Percentiles rank a stretch among this genome's conserved stretches.
Evolutionary conservation across 108 stramenopile genomes (phyloP).

Genomic region (Nitzschia sp.): DNA sequence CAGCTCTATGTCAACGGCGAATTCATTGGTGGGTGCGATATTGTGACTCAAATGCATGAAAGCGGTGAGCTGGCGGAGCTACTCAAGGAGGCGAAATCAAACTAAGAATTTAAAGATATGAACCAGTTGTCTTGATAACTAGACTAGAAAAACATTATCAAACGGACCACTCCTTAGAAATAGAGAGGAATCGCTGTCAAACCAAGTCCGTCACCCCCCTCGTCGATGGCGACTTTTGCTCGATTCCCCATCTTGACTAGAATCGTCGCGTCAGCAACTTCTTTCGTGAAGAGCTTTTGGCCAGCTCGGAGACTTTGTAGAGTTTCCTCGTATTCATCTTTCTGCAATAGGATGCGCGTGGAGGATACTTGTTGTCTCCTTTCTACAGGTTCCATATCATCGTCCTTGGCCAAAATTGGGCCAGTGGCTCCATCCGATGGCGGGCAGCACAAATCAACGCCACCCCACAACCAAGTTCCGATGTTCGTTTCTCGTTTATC

Average conservation of each 20-base stretch:
- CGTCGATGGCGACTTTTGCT: not conserved
- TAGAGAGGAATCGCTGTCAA: constrained; percentile 31
- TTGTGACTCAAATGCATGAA: constrained; percentile 89
- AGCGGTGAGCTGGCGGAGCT: constrained; percentile 89
- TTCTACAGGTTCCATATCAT: not conserved
- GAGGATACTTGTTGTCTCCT: not conserved
- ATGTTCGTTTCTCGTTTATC: constrained; percentile 11
- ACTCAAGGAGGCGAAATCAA: constrained; percentile 55
- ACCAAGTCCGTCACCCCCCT: constrained; percentile 8
- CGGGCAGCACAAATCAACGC: constrained; percentile 70
- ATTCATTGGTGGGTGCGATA: constrained; percentile 97
- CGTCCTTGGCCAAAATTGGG: not conserved
- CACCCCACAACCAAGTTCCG: constrained; percentile 67
- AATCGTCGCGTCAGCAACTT: constrained; percentile 37
- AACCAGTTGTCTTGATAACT: too few species aligned
- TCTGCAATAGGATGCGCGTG: constrained; percentile 16
- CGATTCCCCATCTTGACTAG: constrained; percentile 36
- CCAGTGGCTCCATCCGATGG: not conserved
- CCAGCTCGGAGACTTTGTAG: constrained; percentile 4
- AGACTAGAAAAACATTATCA: too few species aligned
- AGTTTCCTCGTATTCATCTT: constrained; percentile 35
- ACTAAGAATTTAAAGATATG: constrained; percentile 3
- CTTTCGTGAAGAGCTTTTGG: constrained; percentile 18
- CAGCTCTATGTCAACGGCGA: constrained; percentile 97
- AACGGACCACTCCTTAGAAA: constrained; percentile 7